Percentiles rank a stretch among this genome's conserved stretches.
Conservation (phyloP, 1,284 basidiomycete species). For the Austropuccinia psidii region DNA sequence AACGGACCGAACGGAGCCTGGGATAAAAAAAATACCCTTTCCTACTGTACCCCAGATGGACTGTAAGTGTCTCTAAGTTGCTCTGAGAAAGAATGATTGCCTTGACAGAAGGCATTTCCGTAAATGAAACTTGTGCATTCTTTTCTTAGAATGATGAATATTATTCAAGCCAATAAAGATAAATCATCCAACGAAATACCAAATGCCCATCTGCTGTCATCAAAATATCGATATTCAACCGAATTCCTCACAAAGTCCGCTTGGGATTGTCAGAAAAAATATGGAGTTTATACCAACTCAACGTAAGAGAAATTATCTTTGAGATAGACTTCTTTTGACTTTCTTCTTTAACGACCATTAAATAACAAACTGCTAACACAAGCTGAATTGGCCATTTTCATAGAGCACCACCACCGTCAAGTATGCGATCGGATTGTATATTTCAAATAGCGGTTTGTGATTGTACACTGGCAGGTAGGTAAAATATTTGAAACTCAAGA, state of each 20-base stretch:
- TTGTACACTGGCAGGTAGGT: constrained; percentile 23
- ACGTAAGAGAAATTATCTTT: not conserved
- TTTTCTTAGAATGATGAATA: constrained; percentile 35
- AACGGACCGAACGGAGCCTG: constrained; percentile 30
- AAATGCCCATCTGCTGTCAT: constrained; percentile 10
- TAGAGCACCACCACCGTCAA: constrained; percentile 21
- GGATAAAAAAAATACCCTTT: constrained; percentile 5
- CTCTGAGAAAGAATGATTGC: not conserved
- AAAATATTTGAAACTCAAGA: not conserved
- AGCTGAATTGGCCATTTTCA: too few relatives aligned
- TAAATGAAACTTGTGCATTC: not conserved
- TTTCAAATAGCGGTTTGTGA: constrained; percentile 25
- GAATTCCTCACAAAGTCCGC: constrained; percentile 16
- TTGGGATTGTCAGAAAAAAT: constrained; percentile 37
- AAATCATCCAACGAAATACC: constrained; percentile 3
- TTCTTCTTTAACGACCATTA: too few relatives aligned
- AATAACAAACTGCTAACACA: too few relatives aligned
- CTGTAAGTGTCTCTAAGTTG: constrained; percentile 24
- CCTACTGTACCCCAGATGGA: constrained; percentile 24
- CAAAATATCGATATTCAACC: constrained; percentile 23
- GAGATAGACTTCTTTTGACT: too few relatives aligned
- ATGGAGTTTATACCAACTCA: constrained; percentile 27
- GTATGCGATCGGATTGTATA: constrained; percentile 23
- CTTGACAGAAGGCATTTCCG: not conserved
- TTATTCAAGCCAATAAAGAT: constrained; percentile 11